phyloP scores from a whole-genome alignment of 2,329 filamentous ascomycete genomes.

The Fusarium torulosum region DNA sequence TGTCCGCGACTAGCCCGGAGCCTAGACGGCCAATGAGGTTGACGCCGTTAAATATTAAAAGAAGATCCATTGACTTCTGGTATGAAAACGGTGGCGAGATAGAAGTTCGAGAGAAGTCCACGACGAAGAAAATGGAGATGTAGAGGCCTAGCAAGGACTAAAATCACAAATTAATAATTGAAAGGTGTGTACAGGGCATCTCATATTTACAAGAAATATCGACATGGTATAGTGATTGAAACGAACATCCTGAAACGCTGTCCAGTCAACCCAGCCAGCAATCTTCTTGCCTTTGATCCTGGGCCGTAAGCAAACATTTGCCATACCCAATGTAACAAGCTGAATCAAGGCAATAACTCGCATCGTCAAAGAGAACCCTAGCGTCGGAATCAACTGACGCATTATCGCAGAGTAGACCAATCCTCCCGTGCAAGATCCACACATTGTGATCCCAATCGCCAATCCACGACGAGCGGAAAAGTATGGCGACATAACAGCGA shows the following conservation, averaged over 20 bases:
- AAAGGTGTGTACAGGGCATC: background rate
- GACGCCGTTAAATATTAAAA: background rate
- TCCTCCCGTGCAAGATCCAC: slow-evolving; percentile 3
- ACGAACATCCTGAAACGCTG: background rate
- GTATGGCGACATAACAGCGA: slow-evolving; percentile 1
- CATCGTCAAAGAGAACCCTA: slow-evolving; percentile 4
- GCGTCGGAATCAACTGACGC: background rate
- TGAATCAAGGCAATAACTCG: slow-evolving; percentile 5
- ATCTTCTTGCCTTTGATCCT: background rate
- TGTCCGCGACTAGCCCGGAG: background rate
- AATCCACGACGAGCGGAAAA: background rate
- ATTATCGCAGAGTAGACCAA: slow-evolving; percentile 2
- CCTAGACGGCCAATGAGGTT: background rate
- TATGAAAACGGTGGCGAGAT: background rate
- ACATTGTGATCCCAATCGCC: background rate
- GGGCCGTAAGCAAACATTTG: background rate
- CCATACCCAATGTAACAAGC: background rate
- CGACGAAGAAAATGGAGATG: slow-evolving; percentile 6
- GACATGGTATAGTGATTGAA: background rate
- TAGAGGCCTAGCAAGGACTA: slow-evolving; percentile 1
- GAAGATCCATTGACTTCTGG: background rate
- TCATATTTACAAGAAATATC: background rate
- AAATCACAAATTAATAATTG: background rate
- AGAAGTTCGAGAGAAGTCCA: background rate
- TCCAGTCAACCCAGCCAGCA: background rate